Evolutionary conservation across 2,329 filamentous ascomycete genomes (phyloP).

Genomic region (Eutypa lata): DNA sequence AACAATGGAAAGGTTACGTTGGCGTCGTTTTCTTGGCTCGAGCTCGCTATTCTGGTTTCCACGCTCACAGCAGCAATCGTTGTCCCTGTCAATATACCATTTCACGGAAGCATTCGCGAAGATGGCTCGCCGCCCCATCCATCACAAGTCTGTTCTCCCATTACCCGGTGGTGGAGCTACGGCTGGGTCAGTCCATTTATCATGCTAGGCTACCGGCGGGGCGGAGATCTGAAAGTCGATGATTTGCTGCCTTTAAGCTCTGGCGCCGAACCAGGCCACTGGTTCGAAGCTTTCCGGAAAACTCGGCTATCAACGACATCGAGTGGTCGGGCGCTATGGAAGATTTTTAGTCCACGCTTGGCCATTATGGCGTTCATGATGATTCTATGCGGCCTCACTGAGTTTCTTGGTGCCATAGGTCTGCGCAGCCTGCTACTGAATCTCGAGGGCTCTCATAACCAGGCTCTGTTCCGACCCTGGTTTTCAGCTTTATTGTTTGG

Average conservation of each 20-base stretch:
- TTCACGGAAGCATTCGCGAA: not conserved
- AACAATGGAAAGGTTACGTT: not conserved
- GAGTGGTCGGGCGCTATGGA: not conserved
- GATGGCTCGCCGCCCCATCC: not conserved
- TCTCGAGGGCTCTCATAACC: not conserved
- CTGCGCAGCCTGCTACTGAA: not conserved
- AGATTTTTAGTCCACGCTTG: not conserved
- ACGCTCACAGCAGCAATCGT: not conserved
- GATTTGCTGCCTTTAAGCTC: not conserved
- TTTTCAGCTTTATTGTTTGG: constrained; percentile 1
- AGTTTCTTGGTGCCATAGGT: not conserved
- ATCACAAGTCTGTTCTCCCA: not conserved
- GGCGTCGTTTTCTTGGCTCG: not conserved
- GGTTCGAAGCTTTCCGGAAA: not conserved
- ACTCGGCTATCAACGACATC: not conserved
- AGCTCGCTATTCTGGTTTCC: not conserved
- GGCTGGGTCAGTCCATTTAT: constrained; percentile 2
- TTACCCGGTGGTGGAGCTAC: constrained; percentile 1
- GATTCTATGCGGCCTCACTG: constrained; percentile 1
- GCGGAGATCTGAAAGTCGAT: not conserved
- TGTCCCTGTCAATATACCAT: not conserved
- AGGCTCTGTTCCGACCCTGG: constrained; percentile 1
- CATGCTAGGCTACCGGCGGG: not conserved
- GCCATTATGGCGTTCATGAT: not conserved
- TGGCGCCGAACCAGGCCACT: not conserved